Base-by-base conservation (phyloP, 495 filamentous ascomycete species). In the Penicillium canariense region DNA sequence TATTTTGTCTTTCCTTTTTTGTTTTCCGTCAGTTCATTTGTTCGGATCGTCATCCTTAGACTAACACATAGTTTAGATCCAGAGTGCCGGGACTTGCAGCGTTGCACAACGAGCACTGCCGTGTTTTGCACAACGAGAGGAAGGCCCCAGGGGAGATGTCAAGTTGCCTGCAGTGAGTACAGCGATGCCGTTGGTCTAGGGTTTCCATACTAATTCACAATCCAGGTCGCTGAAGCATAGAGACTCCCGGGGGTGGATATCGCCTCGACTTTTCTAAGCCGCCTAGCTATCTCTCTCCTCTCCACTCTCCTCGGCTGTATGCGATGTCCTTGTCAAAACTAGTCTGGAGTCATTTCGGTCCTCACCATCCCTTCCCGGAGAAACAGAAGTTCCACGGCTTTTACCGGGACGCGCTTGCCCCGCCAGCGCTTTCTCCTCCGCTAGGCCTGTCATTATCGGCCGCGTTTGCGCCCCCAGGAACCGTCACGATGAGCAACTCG, bases 291-390 rank as follows among this genome's bases (percentile, higher is more conserved):
- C 27, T 17, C 17, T 26, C 17, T 28, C 17, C 22, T 48, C 27
- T 1, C 25, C 28, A 35, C 27, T 32, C 32, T 22, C 54, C 39
- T 18, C 35, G 39, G 50, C 55, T 54, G 61, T 64, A 68, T 74
- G 73, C 70, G 57, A 75, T 77, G 75, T 74, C 71, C 72, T 59
- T 77, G 58, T 68, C 69, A 62, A 68, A 73, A 66, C 48, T 66
- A 27, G 58, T 59, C 47, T 72, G 68, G 63, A 70, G 61, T 66
- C 68, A 73, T 56, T 61, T 71, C 48, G 63, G 61, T 67, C 64
- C 69, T 70, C 60, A 75, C 55, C 62, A 63, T 58, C 62, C 69
- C 35, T 66, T 68, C 53, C 64, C 61, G 50, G 57, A 67, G 44
- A 70, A 67, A 56, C 70, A 72, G 54, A 64, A 68, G 34, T 40